Evolutionary conservation across 352 stramenopile species (phyloP), one percentile per base, ranked within the genome.

Genomic region (Halophytophthora batemanensis): DNA sequence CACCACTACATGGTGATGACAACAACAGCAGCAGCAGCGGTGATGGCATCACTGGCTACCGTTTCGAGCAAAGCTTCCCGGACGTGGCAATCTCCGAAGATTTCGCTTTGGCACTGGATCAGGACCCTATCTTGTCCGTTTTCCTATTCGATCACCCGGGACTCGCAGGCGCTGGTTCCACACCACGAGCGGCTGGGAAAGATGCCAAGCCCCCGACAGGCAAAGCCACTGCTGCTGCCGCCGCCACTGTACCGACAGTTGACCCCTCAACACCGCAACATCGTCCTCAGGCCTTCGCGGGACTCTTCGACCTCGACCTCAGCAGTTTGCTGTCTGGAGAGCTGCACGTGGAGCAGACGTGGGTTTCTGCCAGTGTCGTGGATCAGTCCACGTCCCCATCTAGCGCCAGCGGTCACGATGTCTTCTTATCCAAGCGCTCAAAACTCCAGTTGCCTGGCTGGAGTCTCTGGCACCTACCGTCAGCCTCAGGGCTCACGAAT

Each of bases 61-160:
- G 74, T 21, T 88, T 74, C 38, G 73, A 88, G 29, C 72, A 80
- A 1, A 61, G 50, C 15, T 69, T 85, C 28, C 8, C 48, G 0
- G 74, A 89, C 25, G 23, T 91, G 1, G 39, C 60, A 2, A 45
- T 88, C 37, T 75, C 66, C 0, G 81, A 89, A 45, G 56, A 64
- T 1, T 71, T 89, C 22, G 74, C 66, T 0, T 52, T 18, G 2
- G 44, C 67, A 6, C 53, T 91, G 0, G 69, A 91, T 44, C 61
- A 77, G 18, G 77, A 91, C 42, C 77, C 81, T 2, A 61, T 85
- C 25, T 53, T 91, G 13, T 71, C 66, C 1, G 79, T 91, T 36
- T 84, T 91, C 21, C 50, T 91, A 6, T 74, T 63, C 10, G 80
- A 90, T 33, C 71, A 81, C 17, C 58, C 64, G 8, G 56, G 49